phyloP scores from a whole-genome alignment of 2,329 filamentous ascomycete species.

The Venturia carpophila region DNA sequence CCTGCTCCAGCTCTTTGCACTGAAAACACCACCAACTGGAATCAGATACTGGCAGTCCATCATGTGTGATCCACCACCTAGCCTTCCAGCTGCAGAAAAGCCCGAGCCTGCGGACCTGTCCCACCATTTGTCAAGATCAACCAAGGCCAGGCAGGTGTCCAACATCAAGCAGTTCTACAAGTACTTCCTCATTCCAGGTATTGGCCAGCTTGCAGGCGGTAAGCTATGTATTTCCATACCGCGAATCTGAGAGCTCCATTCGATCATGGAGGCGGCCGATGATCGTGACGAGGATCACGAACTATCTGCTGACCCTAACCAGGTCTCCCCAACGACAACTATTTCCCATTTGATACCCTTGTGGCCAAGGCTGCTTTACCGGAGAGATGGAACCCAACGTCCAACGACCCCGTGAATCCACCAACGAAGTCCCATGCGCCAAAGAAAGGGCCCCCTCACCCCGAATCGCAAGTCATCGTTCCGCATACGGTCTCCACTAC shows the following conservation, averaged over 20 bases:
- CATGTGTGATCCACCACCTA: background rate
- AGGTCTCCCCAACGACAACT: constrained; percentile 73
- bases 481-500: constrained; percentile 56
- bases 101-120: constrained; percentile 58
- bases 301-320: background rate
- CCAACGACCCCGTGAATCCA: constrained; percentile 51
- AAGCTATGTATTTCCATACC: constrained; percentile 19
- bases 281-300: background rate
- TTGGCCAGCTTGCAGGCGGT: constrained; percentile 56
- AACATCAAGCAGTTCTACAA: constrained; percentile 77
- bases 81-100: background rate
- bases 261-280: too few relatives aligned
- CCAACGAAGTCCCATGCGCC: constrained; percentile 22
- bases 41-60: background rate
- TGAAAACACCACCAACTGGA: background rate
- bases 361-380: constrained; percentile 72
- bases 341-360: constrained; percentile 87
- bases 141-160: constrained; percentile 57
- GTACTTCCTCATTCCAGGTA: constrained; percentile 61
- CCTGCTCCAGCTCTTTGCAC: background rate
- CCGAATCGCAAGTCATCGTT: constrained; percentile 52
- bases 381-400: constrained; percentile 63
- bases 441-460: constrained; percentile 5
- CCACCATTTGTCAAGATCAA: constrained; percentile 67
- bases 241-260: background rate